Percentiles rank a stretch among this genome's conserved stretches.
These are phyloP conservation scores for Nasturtium officinale DNA, from an alignment of 345 rosid species.

Conservation along the genomic window DNA sequence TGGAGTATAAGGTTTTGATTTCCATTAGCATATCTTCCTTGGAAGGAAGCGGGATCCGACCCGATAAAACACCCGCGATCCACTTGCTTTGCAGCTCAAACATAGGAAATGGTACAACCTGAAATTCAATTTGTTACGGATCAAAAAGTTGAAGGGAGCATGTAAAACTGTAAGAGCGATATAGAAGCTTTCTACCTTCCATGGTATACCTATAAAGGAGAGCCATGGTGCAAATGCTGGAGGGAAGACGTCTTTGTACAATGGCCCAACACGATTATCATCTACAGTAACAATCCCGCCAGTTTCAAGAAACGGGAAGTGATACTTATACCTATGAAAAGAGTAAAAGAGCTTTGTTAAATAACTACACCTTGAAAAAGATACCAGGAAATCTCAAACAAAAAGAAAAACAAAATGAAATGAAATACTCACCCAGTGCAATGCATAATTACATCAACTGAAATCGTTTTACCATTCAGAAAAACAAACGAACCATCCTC, in stretches of 20 bases:
- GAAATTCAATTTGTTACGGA: background rate
- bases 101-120: conserved; percentile 68
- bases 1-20: conserved; percentile 50
- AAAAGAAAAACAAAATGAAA: background rate
- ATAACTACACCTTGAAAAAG: background rate
- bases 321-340: conserved; percentile 72
- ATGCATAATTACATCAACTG: conserved; percentile 70
- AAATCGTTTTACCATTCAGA: conserved; percentile 51
- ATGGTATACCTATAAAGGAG: conserved; percentile 83
- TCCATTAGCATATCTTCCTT: conserved; percentile 71
- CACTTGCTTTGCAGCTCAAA: conserved; percentile 85
- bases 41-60: conserved; percentile 64
- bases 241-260: conserved; percentile 79
- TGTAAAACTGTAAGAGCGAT: background rate
- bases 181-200: conserved; percentile 53
- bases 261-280: conserved; percentile 76
- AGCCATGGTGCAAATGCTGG: conserved; percentile 71
- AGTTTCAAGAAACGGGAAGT: conserved; percentile 88
- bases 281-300: conserved; percentile 66
- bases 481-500: conserved; percentile 71
- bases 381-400: background rate
- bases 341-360: background rate
- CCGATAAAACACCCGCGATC: conserved; percentile 81
- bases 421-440: conserved; percentile 96
- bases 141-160: background rate